Evolutionary conservation across 805 yeast species (phyloP).

Genomic region (Pichia scutulata): DNA sequence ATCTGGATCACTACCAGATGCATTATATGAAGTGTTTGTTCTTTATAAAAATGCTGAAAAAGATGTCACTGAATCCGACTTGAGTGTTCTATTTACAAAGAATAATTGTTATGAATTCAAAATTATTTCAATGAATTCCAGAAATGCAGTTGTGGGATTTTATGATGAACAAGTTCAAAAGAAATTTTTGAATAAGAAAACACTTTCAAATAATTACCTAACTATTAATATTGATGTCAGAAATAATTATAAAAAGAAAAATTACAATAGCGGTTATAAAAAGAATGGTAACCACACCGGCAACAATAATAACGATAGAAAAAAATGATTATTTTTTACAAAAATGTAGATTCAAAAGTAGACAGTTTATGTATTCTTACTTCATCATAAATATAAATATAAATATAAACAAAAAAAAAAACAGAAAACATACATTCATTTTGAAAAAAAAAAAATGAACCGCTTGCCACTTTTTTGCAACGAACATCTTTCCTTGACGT

Average conservation of each 20-base stretch:
- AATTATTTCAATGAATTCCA: background rate
- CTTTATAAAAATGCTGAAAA: background rate
- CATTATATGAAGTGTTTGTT: slow-evolving; percentile 3
- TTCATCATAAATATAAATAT: background rate
- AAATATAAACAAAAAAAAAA: background rate
- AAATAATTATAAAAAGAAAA: background rate
- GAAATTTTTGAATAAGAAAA: background rate
- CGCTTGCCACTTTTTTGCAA: too few relatives aligned
- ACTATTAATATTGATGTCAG: background rate
- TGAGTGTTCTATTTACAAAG: background rate
- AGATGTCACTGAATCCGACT: background rate
- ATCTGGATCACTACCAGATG: background rate
- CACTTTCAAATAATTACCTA: background rate
- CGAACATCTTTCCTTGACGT: too few relatives aligned
- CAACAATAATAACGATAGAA: background rate
- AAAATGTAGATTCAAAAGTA: background rate
- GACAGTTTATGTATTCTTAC: background rate
- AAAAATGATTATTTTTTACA: background rate
- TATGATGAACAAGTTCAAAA: background rate
- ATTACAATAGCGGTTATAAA: background rate
- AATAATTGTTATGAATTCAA: background rate
- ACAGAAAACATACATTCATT: too few relatives aligned
- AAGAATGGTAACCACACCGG: background rate
- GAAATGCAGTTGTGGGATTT: slow-evolving; percentile 6
- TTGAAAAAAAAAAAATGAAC: too few relatives aligned